Base-by-base conservation (phyloP, 306 rosid genomes). In the Phaseolus lunatus region DNA sequence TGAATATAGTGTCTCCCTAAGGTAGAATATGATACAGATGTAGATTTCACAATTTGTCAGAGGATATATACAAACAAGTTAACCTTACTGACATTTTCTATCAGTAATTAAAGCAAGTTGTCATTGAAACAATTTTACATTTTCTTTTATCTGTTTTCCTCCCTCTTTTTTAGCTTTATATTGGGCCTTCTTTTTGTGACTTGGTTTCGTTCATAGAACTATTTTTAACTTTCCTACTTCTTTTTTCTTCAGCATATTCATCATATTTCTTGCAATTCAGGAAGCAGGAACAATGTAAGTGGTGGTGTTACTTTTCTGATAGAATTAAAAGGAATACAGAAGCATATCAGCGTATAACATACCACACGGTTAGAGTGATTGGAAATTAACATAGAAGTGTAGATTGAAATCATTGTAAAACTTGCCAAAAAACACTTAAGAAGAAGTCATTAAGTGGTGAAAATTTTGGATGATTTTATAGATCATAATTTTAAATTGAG, bases 1-100 rank as follows among this genome's bases (percentile, higher is more conserved):
- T 93, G 24, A 93, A 90, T 70, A 67, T 86, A 68, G 24, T 92
- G 54, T 89, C 94, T 68, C 87, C 70, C 18, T 84, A 72, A 57
- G 71, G 18, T 29, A 27, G 50, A 67, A 31, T 47, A 58, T 29
- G 33, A 57, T 35, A 8, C 15, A 9, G 23, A 67, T 68, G 49
- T 76, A 31, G 53, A 43, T 62, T 44, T 44, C 35, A 56, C 26
- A 56, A 47, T 14, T 70, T 76, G n/a, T 70, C 72, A 64, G 23
- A 81, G 89, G 76, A 66, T 85, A 37, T 63, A 53, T 37, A 73
- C 66, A 24, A 48, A 18, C 70, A 64, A 35, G 26, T 24, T 58
- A 58, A 35, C 22, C 15, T 67, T 75, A 35, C 52, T 39, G 43
- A 52, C 9, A 24, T 71, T 24, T 81, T 61, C 26, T 19, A 33